phyloP scores from a whole-genome alignment of 2,329 filamentous ascomycete species.

The Neopestalotiopsis sp. region DNA sequence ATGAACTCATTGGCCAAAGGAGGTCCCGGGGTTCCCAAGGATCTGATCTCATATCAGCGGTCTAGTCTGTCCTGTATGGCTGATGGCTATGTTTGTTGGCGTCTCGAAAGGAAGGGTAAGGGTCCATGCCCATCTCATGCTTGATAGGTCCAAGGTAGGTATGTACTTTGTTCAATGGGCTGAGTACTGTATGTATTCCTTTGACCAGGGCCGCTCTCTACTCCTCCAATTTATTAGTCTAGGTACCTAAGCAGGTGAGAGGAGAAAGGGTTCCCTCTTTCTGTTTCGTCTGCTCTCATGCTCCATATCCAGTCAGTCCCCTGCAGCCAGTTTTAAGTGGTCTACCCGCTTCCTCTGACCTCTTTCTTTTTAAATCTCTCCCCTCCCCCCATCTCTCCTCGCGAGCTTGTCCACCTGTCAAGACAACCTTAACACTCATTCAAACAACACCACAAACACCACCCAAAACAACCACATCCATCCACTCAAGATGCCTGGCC shows the following conservation, averaged over 20 bases:
- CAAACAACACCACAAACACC: not conserved
- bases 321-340: not conserved
- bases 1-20: not conserved
- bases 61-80: not conserved
- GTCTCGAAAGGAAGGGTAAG: not conserved
- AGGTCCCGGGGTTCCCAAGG: not conserved
- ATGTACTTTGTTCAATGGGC: not conserved
- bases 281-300: not conserved
- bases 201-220: not conserved
- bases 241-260: not conserved
- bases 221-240: not conserved
- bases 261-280: not conserved
- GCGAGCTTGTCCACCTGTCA: not conserved
- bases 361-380: constrained; percentile 1
- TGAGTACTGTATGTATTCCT: not conserved
- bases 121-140: constrained; percentile 4
- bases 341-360: not conserved
- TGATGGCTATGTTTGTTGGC: not conserved
- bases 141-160: not conserved
- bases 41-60: constrained; percentile 8
- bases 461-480: not conserved
- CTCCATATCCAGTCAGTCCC: not conserved
- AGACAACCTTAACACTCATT: not conserved
- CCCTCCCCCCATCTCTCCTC: not conserved
- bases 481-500: constrained; percentile 44